phyloP scores from a whole-genome alignment of 495 filamentous ascomycete species.

The Geopyxis carbonaria region DNA sequence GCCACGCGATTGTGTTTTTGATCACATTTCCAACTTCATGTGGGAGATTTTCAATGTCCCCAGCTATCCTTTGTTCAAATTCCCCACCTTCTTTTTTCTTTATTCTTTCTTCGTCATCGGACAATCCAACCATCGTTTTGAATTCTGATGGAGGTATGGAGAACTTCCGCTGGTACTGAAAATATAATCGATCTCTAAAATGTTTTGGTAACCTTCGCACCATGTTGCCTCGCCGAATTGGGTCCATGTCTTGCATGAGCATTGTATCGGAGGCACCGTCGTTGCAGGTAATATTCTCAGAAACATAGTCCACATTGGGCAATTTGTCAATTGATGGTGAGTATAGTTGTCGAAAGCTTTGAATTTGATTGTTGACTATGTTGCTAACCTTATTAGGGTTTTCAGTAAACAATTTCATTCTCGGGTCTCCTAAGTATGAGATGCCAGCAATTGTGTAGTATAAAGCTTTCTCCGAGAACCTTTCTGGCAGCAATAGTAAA shows the following conservation, averaged over 20 bases:
- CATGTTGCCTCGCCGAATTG: slow-evolving; percentile 80
- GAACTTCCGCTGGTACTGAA: slow-evolving; percentile 81
- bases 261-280: slow-evolving; percentile 40
- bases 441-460: slow-evolving; percentile 81
- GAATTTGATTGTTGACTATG: slow-evolving; percentile 78
- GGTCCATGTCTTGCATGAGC: slow-evolving; percentile 80
- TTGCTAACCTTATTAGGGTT: slow-evolving; percentile 86
- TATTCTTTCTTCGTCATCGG: slow-evolving; percentile 52
- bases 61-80: slow-evolving; percentile 74
- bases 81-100: slow-evolving; percentile 58
- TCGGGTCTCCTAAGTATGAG: slow-evolving; percentile 84
- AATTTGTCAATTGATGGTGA: slow-evolving; percentile 72
- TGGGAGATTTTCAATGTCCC: slow-evolving; percentile 44
- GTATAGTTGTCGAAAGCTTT: slow-evolving; percentile 81
- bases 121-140: slow-evolving; percentile 64
- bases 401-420: slow-evolving; percentile 75
- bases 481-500: slow-evolving; percentile 62
- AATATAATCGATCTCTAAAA: slow-evolving; percentile 81
- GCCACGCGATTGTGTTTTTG: slow-evolving; percentile 76
- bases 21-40: slow-evolving; percentile 55
- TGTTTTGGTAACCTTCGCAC: slow-evolving; percentile 74
- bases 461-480: slow-evolving; percentile 72
- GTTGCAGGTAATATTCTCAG: slow-evolving; percentile 19
- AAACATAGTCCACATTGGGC: slow-evolving; percentile 59
- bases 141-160: slow-evolving; percentile 70